These are phyloP conservation scores for Lasiosphaeria ovina DNA, from an alignment of 495 filamentous ascomycete species.

Conservation along the genomic window DNA sequence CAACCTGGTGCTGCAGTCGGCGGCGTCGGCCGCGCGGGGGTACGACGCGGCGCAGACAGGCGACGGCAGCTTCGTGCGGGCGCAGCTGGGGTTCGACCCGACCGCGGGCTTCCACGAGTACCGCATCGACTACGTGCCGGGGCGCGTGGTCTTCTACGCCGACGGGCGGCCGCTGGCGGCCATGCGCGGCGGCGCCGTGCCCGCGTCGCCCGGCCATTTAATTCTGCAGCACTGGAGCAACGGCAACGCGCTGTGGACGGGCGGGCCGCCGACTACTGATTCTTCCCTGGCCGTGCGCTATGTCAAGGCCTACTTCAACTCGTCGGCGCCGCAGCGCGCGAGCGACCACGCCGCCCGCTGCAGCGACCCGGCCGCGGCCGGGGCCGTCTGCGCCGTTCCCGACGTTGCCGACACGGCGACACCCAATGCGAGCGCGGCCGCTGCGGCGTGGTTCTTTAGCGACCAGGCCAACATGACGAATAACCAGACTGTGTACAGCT, in stretches of 20 bases:
- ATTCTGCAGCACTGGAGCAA: conserved; percentile 78
- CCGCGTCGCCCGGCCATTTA: conserved; percentile 57
- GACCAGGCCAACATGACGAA: conserved; percentile 51
- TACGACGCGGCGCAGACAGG: conserved; percentile 56
- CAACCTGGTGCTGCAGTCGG: conserved; percentile 70
- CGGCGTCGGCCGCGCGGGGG: conserved; percentile 50
- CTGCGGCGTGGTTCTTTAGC: conserved; percentile 59
- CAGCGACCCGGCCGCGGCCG: conserved; percentile 33
- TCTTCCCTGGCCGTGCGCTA: conserved; percentile 60
- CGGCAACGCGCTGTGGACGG: conserved; percentile 65
- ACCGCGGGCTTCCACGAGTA: conserved; percentile 66
- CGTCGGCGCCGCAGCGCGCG: conserved; percentile 45
- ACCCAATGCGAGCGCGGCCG: conserved; percentile 28
- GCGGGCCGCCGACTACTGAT: conserved; percentile 61
- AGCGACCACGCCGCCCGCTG: conserved; percentile 50
- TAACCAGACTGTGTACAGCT: conserved; percentile 52
- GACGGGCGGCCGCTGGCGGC: conserved; percentile 54
- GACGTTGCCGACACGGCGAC: conserved; percentile 38
- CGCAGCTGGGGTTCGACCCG: conserved; percentile 61
- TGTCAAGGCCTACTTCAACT: conserved; percentile 78
- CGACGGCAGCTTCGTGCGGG: conserved; percentile 44
- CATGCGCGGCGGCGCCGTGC: conserved; percentile 56
- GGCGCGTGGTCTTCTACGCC: conserved; percentile 61
- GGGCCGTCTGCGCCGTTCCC: conserved; percentile 59
- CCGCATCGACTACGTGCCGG: conserved; percentile 69